Evolutionary conservation across 495 filamentous ascomycete genomes (phyloP).

Genomic region (Penicillium chermesinum): DNA sequence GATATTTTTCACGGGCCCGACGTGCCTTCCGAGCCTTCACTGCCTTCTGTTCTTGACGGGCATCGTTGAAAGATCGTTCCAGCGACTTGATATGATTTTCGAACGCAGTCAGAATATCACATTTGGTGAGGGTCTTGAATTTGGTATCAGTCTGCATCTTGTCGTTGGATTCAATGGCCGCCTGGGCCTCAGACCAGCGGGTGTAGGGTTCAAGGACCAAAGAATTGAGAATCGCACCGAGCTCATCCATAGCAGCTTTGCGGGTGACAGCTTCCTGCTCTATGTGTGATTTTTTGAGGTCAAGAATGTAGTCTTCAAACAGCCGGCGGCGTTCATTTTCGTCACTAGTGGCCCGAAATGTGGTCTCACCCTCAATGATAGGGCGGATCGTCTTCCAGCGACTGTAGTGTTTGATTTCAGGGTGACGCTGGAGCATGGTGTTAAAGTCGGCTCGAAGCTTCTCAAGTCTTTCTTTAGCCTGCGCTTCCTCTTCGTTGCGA

Average conservation of each 20-base stretch:
- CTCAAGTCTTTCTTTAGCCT: conserved; percentile 87
- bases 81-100: conserved; percentile 91
- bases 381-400: conserved; percentile 95
- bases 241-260: conserved; percentile 80
- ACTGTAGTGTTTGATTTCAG: conserved; percentile 96
- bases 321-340: conserved; percentile 86
- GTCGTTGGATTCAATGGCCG: conserved; percentile 70
- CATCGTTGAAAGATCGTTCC: conserved; percentile 85
- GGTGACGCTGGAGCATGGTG: conserved; percentile 92
- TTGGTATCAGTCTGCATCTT: conserved; percentile 80
- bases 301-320: conserved; percentile 88
- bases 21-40: conserved; percentile 74
- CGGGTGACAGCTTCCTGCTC: conserved; percentile 67
- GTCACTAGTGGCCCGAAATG: conserved; percentile 84
- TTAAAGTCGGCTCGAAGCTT: conserved; percentile 93
- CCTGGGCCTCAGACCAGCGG: conserved; percentile 87
- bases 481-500: conserved; percentile 87
- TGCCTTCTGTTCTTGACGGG: conserved; percentile 79
- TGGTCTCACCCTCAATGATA: conserved; percentile 92
- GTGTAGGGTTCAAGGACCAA: conserved; percentile 89
- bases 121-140: conserved; percentile 81
- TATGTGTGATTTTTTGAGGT: conserved; percentile 71
- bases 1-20: conserved; percentile 75
- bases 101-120: conserved; percentile 87
- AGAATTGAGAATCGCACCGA: conserved; percentile 74